Base-by-base conservation (phyloP, 1,139 yeast species). In the Hemisphaericaspora subhashii region DNA sequence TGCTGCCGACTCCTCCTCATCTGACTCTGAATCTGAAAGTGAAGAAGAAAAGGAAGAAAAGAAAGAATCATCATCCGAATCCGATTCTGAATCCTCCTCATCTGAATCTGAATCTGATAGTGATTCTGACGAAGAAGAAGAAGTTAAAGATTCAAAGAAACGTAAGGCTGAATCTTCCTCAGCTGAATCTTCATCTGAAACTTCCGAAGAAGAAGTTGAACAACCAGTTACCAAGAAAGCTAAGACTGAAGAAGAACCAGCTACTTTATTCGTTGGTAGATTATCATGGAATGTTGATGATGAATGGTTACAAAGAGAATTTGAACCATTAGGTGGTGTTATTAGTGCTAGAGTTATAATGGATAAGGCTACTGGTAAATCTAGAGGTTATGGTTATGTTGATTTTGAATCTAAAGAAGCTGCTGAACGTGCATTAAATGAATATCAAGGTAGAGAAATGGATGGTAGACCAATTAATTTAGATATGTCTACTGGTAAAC, bases 321-420 rank as follows among this genome's bases (percentile, higher is more conserved):
- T 92, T 64, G 89, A 83, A 62, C 78, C 77, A 48, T 62, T 79
- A 52, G 95, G 90, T 36, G 95, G 95, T 65, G 92, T 89, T 46
- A 57, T 79, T 34, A 65, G 83, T 55, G 97, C 98, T 51, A 85
- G 98, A 73, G 96, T 92, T 53, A 86, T 92, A 61, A 81, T 83
- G 70, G 98, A 92, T 69, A 84, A 94, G 72, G 86, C 83, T 50
- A 77, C 94, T 43, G 96, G 96, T 55, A 86, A 87, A 71, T 87
- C 96, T 40, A 84, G 94, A 77, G 98, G 98, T 64, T 92, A 86
- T 76, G 98, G 98, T 58, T 92, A 92, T 71, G 96, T 92, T 66
- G 98, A 92, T 64, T 92, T 92, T 60, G 88, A 81, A 55, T 67
- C 76, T 55, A 80, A 79, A 57, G 77, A 79, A 31, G 74, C 72